Conservation (phyloP, 2,329 filamentous ascomycete species). For the Diplodia seriata region DNA sequence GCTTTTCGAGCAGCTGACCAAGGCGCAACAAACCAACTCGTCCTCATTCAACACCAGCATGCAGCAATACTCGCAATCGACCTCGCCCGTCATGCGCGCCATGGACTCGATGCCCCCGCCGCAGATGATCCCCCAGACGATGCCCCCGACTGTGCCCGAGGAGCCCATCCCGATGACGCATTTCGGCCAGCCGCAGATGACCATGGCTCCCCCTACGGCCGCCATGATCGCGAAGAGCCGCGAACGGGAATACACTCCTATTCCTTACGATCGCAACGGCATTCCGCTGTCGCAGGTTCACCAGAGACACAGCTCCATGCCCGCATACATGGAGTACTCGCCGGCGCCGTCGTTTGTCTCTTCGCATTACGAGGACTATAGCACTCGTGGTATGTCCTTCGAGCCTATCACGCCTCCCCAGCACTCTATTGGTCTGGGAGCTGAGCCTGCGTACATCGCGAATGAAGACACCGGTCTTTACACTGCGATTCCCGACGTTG, state of each 20-base stretch:
- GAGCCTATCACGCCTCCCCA: conserved; percentile 97
- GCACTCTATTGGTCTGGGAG: conserved; percentile 78
- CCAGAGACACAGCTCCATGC: conserved; percentile 98
- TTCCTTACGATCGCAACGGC: conserved; percentile 92
- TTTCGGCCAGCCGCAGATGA: conserved; percentile 71
- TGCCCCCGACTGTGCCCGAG: conserved; percentile 62
- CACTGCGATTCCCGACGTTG: conserved; percentile 89
- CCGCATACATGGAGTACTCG: conserved; percentile 96
- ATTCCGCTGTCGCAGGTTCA: conserved; percentile 82
- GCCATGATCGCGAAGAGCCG: conserved; percentile 78
- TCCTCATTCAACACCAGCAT: conserved; percentile 89
- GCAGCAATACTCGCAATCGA: conserved; percentile 75
- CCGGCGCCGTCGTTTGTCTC: conserved; percentile 97
- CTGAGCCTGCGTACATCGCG: conserved; percentile 95
- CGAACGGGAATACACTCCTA: conserved; percentile 77
- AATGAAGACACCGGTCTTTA: conserved; percentile 98
- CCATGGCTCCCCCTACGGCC: conserved; percentile 74
- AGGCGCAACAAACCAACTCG: conserved; percentile 97
- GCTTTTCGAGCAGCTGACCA: conserved; percentile 98
- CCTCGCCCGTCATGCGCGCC: conserved; percentile 86
- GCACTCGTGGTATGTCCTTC: conserved; percentile 92
- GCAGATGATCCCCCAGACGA: conserved; percentile 73
- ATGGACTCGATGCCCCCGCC: conserved; percentile 95
- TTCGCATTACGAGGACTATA: conserved; percentile 98
- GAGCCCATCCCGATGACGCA: conserved; percentile 69